A percentile compares a stretch with the other conserved stretches of the same genome.
phyloP scores from a whole-genome alignment of 2,329 filamentous ascomycete genomes.

The Cryphonectria nitschkei region DNA sequence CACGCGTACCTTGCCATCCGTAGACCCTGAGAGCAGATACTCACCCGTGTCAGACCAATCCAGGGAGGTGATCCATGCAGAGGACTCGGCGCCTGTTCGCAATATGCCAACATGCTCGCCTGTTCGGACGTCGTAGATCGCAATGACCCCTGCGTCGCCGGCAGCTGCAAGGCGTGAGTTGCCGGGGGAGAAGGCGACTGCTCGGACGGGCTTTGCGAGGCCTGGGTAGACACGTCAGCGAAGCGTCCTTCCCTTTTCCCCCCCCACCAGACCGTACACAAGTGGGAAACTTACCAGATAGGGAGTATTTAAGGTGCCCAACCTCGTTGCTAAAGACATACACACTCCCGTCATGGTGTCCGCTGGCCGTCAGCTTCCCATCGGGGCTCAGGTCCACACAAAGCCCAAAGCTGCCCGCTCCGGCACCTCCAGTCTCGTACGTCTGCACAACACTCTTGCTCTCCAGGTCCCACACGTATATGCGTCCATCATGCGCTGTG shows the following conservation, averaged over 20 bases:
- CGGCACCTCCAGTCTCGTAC: slow-evolving; percentile 71
- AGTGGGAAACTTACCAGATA: slow-evolving; percentile 65
- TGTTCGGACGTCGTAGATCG: slow-evolving; percentile 87
- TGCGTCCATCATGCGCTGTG: slow-evolving; percentile 83
- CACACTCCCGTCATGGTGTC: slow-evolving; percentile 88
- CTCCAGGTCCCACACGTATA: slow-evolving; percentile 83
- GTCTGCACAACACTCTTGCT: slow-evolving; percentile 60
- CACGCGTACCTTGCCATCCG: slow-evolving; percentile 93
- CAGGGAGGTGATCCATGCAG: slow-evolving; percentile 85
- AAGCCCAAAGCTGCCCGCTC: slow-evolving; percentile 79
- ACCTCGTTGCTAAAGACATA: slow-evolving; percentile 96
- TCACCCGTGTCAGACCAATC: slow-evolving; percentile 95
- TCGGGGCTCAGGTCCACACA: slow-evolving; percentile 81
- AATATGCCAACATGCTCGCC: slow-evolving; percentile 92
- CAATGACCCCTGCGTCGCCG: slow-evolving; percentile 86
- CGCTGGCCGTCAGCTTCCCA: slow-evolving; percentile 84
- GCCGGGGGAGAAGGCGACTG: slow-evolving; percentile 85
- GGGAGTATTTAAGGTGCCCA: slow-evolving; percentile 80
- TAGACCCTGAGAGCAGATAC: slow-evolving; percentile 83
- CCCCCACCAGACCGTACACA: background rate
- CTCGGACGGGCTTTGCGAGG: slow-evolving; percentile 82
- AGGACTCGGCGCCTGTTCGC: slow-evolving; percentile 61
- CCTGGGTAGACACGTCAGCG: slow-evolving; percentile 51
- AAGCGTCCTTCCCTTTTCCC: background rate
- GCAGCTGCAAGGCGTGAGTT: slow-evolving; percentile 85